These are phyloP conservation scores for Cercophora newfieldiana DNA, from an alignment of 495 filamentous ascomycete genomes.

Conservation along the genomic window DNA sequence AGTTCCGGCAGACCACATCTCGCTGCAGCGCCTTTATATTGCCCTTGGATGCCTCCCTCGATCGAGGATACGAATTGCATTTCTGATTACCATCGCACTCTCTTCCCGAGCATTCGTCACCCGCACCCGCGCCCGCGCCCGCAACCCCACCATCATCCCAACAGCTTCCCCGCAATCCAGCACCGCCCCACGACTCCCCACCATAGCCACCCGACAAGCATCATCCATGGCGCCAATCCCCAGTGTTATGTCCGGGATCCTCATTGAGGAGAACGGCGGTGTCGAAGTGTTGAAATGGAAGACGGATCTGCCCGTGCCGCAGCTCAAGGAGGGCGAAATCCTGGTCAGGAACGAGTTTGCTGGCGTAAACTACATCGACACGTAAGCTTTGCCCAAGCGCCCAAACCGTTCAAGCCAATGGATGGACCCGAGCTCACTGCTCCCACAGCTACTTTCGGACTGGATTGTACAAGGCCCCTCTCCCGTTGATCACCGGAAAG, in stretches of 20 bases:
- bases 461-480: conserved; percentile 73
- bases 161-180: background rate
- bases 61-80: background rate
- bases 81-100: background rate
- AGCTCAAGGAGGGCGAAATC: conserved; percentile 67
- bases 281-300: conserved; percentile 74
- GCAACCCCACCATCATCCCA: background rate
- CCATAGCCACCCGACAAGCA: background rate
- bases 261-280: conserved; percentile 75
- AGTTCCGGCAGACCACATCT: no score
- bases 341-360: conserved; percentile 83
- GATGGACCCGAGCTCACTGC: conserved; percentile 14
- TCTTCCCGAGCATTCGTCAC: conserved; percentile 9
- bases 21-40: background rate
- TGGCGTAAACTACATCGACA: conserved; percentile 90
- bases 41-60: background rate
- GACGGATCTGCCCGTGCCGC: conserved; percentile 74
- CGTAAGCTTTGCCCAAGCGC: conserved; percentile 42
- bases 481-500: conserved; percentile 77
- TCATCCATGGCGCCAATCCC: conserved; percentile 37
- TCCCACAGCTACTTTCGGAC: conserved; percentile 76
- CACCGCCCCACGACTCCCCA: background rate
- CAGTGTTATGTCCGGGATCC: conserved; percentile 72
- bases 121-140: no score
- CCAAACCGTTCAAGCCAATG: conserved; percentile 17